Conservation (phyloP, 495 filamentous ascomycete species). For the Tuber borchii region DNA sequence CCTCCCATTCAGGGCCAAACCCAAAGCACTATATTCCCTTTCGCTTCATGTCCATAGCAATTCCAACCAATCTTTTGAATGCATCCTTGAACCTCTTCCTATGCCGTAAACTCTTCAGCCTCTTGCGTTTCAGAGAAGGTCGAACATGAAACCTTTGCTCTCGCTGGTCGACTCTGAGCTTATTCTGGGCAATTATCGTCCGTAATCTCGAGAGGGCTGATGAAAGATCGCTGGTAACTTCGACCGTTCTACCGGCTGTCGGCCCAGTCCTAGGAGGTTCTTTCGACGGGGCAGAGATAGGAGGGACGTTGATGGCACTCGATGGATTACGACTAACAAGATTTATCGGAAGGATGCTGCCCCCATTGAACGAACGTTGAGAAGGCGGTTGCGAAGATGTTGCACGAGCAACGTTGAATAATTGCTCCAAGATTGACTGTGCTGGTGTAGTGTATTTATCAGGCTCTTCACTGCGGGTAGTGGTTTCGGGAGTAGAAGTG, state of each 20-base stretch:
- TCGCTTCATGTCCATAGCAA: slow-evolving; percentile 59
- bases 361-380: background rate
- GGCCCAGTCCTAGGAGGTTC: slow-evolving; percentile 47
- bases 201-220: slow-evolving; percentile 52
- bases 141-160: slow-evolving; percentile 64
- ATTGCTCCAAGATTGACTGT: background rate
- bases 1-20: background rate
- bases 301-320: background rate
- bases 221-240: slow-evolving; percentile 52
- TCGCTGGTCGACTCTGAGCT: slow-evolving; percentile 48
- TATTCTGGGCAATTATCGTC: slow-evolving; percentile 49
- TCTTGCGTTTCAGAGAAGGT: slow-evolving; percentile 66
- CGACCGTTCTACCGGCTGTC: slow-evolving; percentile 54
- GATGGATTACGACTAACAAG: background rate
- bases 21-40: slow-evolving; percentile 60
- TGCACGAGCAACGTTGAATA: background rate
- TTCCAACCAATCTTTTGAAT: slow-evolving; percentile 54
- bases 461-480: background rate
- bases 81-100: slow-evolving; percentile 57
- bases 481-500: background rate
- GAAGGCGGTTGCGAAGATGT: background rate
- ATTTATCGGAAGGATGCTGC: background rate
- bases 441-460: background rate
- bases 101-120: slow-evolving; percentile 61
- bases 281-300: background rate